Base-by-base conservation (phyloP, 306 rosid genomes). In the Fragaria ananassa region DNA sequence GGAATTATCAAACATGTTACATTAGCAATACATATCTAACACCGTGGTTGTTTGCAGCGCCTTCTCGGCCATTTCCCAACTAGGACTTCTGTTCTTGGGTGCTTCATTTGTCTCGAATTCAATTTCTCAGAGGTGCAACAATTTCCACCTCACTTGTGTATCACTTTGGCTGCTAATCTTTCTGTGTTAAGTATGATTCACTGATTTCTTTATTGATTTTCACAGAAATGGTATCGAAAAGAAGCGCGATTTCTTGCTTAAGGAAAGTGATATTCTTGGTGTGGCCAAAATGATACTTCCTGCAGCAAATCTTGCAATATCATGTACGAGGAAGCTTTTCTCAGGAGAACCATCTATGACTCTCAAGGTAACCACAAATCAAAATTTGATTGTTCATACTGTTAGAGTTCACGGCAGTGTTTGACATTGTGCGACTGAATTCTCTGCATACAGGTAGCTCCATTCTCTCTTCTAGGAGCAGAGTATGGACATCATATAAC, bases 301-400 rank as follows among this genome's bases (percentile, higher is more conserved):
- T 27, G 84, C 90, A 71, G 70, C 81, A 65, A 95, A 95, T 78
- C 83, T 95, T 73, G 86, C 80, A 57, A 82, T 90, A 74, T 85
- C 87, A 68, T 90, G 81, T 89, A 79, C 83, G 19, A 85, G 89
- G 75, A 83, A 49, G 58, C 73, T 88, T 23, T 95, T 92, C 85
- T 92, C 96, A 2, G 97, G 97, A 81, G 93, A 92, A 76, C 92
- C 99, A 63, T 86, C 92, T 78, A 90, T 77, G 91, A 95, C 96
- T 66, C 89, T 95, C 45, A 95, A 88, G 83, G 97, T 95, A 92
- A 89, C 47, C 23, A 49, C 50, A 51, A 15, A 69, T 56, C 21
- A 61, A 57, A 58, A 11, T 6, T 53, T 34, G 76, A 25, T 13
- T 74, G 54, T 51, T 72, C 45, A 51, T 57, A 71, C 39, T 60